Evolutionary conservation across 345 rosid species (phyloP), one percentile per base, ranked within the genome.

Genomic region (Rhodomyrtus tomentosa): DNA sequence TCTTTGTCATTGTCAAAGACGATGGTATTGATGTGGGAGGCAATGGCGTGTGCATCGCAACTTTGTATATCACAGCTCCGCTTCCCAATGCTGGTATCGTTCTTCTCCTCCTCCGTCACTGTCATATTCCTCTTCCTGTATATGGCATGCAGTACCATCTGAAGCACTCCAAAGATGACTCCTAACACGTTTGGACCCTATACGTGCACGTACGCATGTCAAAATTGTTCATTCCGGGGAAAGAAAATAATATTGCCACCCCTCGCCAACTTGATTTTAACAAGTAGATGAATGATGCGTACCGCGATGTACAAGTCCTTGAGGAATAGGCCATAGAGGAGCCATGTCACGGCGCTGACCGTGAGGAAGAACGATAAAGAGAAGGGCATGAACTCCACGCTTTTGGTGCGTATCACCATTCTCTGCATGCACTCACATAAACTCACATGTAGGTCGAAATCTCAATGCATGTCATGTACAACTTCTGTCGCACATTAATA

Each of bases 341-440:
- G 84, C 92, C 92, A 91, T 84, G 85, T 83, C 32, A 88, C 81
- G 1, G 92, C 90, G 82, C 84, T 89, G 73, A 91, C 22, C 25
- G 88, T 86, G 53, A 91, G 89, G 86, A 85, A 87, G 29, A 89
- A 83, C 6, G 92, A 91, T 49, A 91, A 29, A 25, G 83, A 59
- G 38, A 91, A 51, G 9, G 91, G 92, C 91, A 91, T 91, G 91
- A 89, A 91, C 88, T 91, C 91, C 52, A 89, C 91, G 54, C 91
- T 91, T 54, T 88, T 88, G 1, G 87, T 86, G 32, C 84, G 88
- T 80, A 85, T 38, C 54, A 62, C 87, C 54, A n/a, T 52, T 52
- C 81, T 58, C 84, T 85, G 84, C 84, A 18, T 24, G 12, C 12
- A 32, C 10, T 6, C 14, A 84, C 32, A 25, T 5, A 24, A 83